A percentile compares a stretch with the other conserved stretches of the same genome.
These are phyloP conservation scores for Coemansia sp. DNA, from an alignment of 192 early-diverging fungal species.

Conservation along the genomic window DNA sequence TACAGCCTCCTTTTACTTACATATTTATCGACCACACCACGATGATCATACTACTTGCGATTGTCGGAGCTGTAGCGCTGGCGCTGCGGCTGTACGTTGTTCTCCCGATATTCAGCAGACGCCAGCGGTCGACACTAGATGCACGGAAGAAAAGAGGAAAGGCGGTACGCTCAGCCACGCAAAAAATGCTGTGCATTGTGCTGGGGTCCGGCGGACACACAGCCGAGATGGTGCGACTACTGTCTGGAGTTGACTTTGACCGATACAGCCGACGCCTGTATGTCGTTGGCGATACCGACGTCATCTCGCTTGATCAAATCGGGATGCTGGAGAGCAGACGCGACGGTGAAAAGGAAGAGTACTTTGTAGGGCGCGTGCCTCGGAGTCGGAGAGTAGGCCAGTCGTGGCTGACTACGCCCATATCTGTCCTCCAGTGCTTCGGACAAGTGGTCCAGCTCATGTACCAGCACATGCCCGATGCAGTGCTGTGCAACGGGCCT, in stretches of 20 bases:
- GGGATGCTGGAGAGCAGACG: constrained; percentile 45
- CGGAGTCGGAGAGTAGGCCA: constrained; percentile 77
- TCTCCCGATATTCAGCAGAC: constrained; percentile 26
- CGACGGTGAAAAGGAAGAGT: constrained; percentile 15
- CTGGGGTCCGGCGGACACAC: constrained; percentile 81
- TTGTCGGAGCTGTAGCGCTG: constrained; percentile 7
- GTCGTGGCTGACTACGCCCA: constrained; percentile 58
- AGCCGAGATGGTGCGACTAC: constrained; percentile 81
- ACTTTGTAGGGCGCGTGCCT: constrained; percentile 60
- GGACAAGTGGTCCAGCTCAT: constrained; percentile 29
- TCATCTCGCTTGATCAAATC: constrained; percentile 59
- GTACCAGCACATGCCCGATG: constrained; percentile 56
- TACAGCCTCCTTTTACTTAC: neutral
- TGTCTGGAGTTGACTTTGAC: constrained; percentile 60
- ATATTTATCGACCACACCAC: neutral
- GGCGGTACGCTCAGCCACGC: neutral
- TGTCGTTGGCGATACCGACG: constrained; percentile 69
- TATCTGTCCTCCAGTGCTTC: constrained; percentile 48
- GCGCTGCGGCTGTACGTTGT: constrained; percentile 34
- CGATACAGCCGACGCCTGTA: constrained; percentile 71
- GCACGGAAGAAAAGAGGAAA: constrained; percentile 28
- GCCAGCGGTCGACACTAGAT: constrained; percentile 3
- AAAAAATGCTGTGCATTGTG: constrained; percentile 41
- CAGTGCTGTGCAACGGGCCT: constrained; percentile 86
- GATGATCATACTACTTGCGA: neutral